Percentiles rank a stretch among this genome's conserved stretches.
These are phyloP conservation scores for Tripterygium wilfordii DNA, from an alignment of 177 flowering plant species.

Conservation along the genomic window DNA sequence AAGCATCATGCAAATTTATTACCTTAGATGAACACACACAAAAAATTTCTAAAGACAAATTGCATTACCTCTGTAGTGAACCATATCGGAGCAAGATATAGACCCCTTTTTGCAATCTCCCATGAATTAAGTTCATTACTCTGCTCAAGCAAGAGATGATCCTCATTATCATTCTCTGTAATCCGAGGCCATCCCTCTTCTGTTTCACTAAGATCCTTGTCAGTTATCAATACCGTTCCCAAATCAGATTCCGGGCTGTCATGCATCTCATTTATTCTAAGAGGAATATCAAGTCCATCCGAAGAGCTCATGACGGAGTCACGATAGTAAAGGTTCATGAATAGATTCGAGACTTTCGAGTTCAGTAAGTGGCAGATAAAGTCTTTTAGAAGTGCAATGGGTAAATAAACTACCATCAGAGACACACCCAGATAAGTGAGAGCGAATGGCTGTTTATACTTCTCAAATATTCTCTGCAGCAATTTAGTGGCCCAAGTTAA, in stretches of 20 bases:
- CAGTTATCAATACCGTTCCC: constrained; percentile 17
- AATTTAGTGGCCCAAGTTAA: background rate
- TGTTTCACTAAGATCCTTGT: constrained; percentile 25
- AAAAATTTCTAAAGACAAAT: no score
- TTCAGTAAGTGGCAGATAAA: constrained; percentile 21
- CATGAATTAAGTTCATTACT: constrained; percentile 26
- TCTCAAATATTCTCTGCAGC: constrained; percentile 47
- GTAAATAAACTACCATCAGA: constrained; percentile 51
- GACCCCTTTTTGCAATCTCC: constrained; percentile 44
- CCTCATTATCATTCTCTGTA: constrained; percentile 22
- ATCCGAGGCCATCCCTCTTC: constrained; percentile 45
- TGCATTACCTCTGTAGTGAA: constrained; percentile 51
- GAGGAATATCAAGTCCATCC: constrained; percentile 32
- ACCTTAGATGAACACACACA: no score
- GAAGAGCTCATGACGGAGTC: constrained; percentile 12
- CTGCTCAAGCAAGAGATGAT: constrained; percentile 8
- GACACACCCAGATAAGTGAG: constrained; percentile 56
- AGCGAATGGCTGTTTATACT: constrained; percentile 57
- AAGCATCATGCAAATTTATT: no score
- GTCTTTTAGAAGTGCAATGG: constrained; percentile 43
- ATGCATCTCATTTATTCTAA: constrained; percentile 26
- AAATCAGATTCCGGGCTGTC: constrained; percentile 23
- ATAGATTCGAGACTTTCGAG: background rate
- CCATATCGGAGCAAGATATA: constrained; percentile 60
- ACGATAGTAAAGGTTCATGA: constrained; percentile 7